Conservation (phyloP, 1,284 basidiomycete genomes). For the Caloboletus inedulis region DNA sequence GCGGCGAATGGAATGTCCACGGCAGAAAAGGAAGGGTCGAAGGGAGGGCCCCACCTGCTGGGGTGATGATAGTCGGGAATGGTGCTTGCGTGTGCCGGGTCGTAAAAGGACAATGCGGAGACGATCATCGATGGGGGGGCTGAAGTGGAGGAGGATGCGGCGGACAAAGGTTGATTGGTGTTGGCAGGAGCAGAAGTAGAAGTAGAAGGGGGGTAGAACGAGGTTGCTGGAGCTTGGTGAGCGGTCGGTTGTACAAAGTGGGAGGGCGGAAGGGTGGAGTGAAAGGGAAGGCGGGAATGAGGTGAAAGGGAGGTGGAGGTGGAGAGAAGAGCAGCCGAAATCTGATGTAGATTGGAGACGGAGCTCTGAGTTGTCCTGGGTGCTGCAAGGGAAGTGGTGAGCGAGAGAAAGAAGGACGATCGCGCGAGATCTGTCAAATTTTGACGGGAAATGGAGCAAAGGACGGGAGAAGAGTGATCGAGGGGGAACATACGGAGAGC, state of each 20-base stretch:
- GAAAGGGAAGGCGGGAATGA: conserved; percentile 1
- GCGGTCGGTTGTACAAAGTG: background rate
- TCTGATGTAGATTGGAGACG: conserved; percentile 1
- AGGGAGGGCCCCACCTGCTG: conserved; percentile 23
- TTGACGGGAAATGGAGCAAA: conserved; percentile 9
- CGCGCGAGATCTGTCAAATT: conserved; percentile 15
- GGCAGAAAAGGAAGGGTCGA: conserved; percentile 14
- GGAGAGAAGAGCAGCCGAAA: background rate
- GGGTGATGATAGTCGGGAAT: conserved; percentile 17
- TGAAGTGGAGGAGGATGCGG: conserved; percentile 3
- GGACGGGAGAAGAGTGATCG: conserved; percentile 12
- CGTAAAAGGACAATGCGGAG: conserved; percentile 28
- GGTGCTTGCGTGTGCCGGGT: conserved; percentile 20
- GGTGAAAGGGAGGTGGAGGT: background rate
- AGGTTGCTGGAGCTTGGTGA: background rate
- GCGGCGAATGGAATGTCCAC: background rate
- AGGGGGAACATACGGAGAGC: conserved; percentile 13
- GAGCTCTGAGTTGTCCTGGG: conserved; percentile 5
- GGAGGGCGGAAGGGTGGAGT: background rate
- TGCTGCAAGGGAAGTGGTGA: conserved; percentile 8
- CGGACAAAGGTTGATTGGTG: background rate
- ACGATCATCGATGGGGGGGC: conserved; percentile 28
- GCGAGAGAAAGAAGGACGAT: conserved; percentile 10
- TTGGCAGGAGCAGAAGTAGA: background rate
- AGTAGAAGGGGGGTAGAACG: conserved; percentile 3